Base-by-base conservation (phyloP, 768 basidiomycete species). In the Clitopilus passeckerianus region DNA sequence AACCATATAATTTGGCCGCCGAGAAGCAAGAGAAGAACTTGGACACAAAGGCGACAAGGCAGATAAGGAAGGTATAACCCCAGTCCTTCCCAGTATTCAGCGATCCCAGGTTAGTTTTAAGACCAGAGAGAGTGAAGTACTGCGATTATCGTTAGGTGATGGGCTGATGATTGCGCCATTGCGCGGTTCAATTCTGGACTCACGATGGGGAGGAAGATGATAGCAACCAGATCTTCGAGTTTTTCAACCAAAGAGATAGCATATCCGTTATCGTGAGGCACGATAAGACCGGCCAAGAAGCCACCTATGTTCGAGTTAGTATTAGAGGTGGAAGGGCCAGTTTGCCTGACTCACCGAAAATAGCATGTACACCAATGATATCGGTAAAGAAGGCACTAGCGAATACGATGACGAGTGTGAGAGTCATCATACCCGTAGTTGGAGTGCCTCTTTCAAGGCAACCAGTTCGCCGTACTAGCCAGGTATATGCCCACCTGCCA, bases 311-410 rank as follows among this genome's bases (percentile, higher is more conserved):
- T 35, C 8, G 15, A 60, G 54, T 22, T 59, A 12, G 60, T 27
- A 61, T 59, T 30, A 7, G 3, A 30, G 27, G 27, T 30, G 27
- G 3, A 37, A 44, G 23, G 30, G 24, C 16, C 5, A n/a, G 43
- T 1, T 12, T 46, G 34, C 15, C 35, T 44, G 33, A 67, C 72
- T 54, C 59, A 82, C 82, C 84, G 65, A 86, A 88, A 64, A 90
- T 88, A 50, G 86, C 72, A 70, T 87, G 85, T 34, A 90, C 82
- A 33, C 90, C 93, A 60, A 95, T 93, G 64, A 92, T 84, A 70
- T 93, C 91, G 6, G 92, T 94, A 74, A 89, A 89, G 74, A 92
- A 94, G 0, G 90, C 90, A 2, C 86, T 87, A 14, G 77, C 70
- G 64, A 94, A 83, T 0, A 93, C 84, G 34, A 93, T 68, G 30